Conservation (phyloP, 163 green algal species). For the Scenedesmus sp. region DNA sequence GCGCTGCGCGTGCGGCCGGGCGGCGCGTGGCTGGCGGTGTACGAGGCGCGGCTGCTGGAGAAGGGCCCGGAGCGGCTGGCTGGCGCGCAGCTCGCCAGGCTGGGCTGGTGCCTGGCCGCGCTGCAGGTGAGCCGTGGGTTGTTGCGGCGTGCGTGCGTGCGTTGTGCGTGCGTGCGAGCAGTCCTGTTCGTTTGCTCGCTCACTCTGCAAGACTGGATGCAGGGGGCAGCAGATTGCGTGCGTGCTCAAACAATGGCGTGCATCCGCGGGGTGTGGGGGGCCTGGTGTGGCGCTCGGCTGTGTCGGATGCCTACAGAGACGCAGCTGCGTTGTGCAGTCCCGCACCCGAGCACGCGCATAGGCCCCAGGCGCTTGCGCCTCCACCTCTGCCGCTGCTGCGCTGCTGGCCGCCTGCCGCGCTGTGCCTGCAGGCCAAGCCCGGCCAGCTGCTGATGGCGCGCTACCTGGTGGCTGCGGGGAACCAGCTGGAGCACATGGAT, state of each 20-base stretch:
- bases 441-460: slow-evolving; percentile 19
- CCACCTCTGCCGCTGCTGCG: background rate
- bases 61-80: slow-evolving; percentile 15
- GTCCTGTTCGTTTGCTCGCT: too few species aligned
- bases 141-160: too few species aligned
- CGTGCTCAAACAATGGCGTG: too few species aligned
- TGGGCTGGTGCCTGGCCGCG: slow-evolving; percentile 48
- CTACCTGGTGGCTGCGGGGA: slow-evolving; percentile 14
- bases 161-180: too few species aligned
- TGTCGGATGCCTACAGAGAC: too few species aligned
- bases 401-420: too few species aligned
- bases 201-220: too few species aligned
- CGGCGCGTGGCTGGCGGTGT: slow-evolving; percentile 22
- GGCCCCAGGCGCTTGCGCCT: background rate
- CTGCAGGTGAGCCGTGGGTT: background rate
- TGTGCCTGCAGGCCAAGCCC: slow-evolving; percentile 23
- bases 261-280: too few species aligned
- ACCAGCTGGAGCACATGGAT: slow-evolving; percentile 26
- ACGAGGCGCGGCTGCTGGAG: slow-evolving; percentile 33
- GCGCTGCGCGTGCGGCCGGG: slow-evolving; percentile 20
- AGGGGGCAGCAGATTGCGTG: too few species aligned
- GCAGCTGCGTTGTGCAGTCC: too few species aligned
- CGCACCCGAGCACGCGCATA: too few species aligned
- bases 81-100: slow-evolving; percentile 9
- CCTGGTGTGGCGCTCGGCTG: too few species aligned